Percentiles rank a stretch among this genome's conserved stretches.
Evolutionary conservation across 148 eudicot species (phyloP).

Genomic region (Simmondsia chinensis): DNA sequence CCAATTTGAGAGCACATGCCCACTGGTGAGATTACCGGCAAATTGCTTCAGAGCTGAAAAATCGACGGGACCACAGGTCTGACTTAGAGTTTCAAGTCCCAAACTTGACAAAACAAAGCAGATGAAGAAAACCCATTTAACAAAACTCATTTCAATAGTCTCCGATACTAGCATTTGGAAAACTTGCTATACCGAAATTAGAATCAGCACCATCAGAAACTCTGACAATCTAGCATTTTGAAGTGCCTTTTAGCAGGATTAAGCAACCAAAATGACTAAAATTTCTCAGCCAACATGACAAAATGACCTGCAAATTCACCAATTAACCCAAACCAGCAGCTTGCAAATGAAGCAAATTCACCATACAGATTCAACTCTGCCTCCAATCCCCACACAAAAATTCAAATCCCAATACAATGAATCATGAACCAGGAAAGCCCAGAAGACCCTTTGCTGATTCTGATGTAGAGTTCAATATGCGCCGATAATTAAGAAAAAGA

Average conservation of each 20-base stretch:
- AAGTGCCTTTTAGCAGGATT: constrained; percentile 8
- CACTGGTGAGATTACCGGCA: constrained; percentile 55
- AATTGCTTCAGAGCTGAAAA: constrained; percentile 52
- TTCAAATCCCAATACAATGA: constrained; percentile 20
- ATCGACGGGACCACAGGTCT: constrained; percentile 53
- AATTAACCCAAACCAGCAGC: constrained; percentile 9
- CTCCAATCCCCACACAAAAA: constrained; percentile 19
- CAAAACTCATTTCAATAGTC: constrained; percentile 18
- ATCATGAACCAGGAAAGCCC: constrained; percentile 13
- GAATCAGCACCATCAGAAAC: constrained; percentile 12
- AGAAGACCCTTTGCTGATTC: constrained; percentile 1
- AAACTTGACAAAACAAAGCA: constrained; percentile 32
- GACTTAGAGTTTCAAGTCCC: constrained; percentile 27
- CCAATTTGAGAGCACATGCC: constrained; percentile 42
- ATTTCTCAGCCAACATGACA: no score
- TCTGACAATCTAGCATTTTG: neutral
- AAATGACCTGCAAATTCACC: constrained; percentile 1
- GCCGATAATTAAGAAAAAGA: constrained; percentile 2
- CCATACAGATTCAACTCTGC: neutral
- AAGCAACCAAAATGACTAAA: no score
- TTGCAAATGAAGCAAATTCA: constrained; percentile 13
- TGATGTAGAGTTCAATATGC: neutral
- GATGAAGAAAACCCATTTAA: constrained; percentile 40
- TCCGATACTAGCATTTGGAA: constrained; percentile 20
- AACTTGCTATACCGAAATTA: constrained; percentile 6